phyloP scores from a whole-genome alignment of 257 asterid genomes.

The Cinchona pubescens region DNA sequence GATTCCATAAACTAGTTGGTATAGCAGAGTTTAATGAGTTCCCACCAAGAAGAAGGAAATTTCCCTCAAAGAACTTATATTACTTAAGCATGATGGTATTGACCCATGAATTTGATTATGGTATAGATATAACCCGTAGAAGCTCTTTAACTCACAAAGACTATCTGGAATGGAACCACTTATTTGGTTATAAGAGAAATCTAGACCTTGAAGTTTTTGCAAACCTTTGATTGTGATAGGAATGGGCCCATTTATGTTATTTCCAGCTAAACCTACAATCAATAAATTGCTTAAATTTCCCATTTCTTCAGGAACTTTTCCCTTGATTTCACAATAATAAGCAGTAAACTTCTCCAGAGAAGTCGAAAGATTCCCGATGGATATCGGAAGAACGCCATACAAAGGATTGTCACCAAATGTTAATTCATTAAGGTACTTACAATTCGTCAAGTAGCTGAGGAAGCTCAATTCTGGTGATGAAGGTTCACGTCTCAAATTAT shows the following conservation, averaged over 20 bases:
- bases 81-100: conserved; percentile 29
- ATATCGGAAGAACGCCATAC: background rate
- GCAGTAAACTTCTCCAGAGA: background rate
- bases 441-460: conserved; percentile 1
- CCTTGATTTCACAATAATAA: background rate
- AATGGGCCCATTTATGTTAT: background rate
- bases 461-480: background rate
- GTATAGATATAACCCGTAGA: no score
- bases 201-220: background rate
- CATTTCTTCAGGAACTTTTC: conserved; percentile 6
- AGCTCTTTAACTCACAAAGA: no score
- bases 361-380: conserved; percentile 12
- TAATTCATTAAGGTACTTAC: background rate
- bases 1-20: conserved; percentile 11
- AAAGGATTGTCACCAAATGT: background rate
- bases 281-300: conserved; percentile 18
- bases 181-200: no score
- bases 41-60: background rate
- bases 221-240: background rate
- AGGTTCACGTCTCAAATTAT: background rate
- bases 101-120: no score
- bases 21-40: conserved; percentile 4
- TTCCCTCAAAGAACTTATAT: background rate
- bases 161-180: no score
- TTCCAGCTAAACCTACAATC: background rate